Evolutionary conservation across 129 eudicot species (phyloP).

Genomic region (Escallonia herrerae): DNA sequence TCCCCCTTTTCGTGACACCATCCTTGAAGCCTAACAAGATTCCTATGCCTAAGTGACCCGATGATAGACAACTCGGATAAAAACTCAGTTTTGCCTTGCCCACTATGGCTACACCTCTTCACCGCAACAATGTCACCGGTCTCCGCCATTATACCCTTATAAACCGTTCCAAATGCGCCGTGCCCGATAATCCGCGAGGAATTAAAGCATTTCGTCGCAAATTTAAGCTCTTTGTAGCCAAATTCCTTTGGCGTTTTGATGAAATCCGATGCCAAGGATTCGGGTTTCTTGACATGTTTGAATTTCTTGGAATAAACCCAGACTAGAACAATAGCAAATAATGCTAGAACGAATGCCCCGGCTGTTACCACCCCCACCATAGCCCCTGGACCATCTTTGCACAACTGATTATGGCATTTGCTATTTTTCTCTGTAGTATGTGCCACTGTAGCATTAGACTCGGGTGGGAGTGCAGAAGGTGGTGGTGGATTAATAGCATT

Average conservation of each 20-base stretch:
- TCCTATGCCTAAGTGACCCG: conserved; percentile 87
- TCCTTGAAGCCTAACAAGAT: conserved; percentile 85
- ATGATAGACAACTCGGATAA: conserved; percentile 80
- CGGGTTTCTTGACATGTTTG: conserved; percentile 28
- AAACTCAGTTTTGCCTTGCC: conserved; percentile 88
- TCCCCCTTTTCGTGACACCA: conserved; percentile 98
- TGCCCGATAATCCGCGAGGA: conserved; percentile 59
- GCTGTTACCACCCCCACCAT: conserved; percentile 91
- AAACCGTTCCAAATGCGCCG: conserved; percentile 96
- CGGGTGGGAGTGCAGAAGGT: conserved; percentile 36
- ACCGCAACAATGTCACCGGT: conserved; percentile 77
- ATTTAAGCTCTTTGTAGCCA: conserved; percentile 64
- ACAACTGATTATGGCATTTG: conserved; percentile 40
- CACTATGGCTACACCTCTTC: conserved; percentile 70
- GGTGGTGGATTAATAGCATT: conserved; percentile 30
- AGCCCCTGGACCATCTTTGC: conserved; percentile 56
- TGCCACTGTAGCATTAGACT: conserved; percentile 11
- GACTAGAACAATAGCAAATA: conserved; percentile 39
- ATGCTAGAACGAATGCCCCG: conserved; percentile 57
- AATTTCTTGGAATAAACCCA: conserved; percentile 63
- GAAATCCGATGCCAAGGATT: conserved; percentile 43
- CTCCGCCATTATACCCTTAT: conserved; percentile 56
- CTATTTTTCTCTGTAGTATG: conserved; percentile 15
- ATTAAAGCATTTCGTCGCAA: conserved; percentile 66
- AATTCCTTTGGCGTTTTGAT: conserved; percentile 89